Evolutionary conservation across 1,139 yeast species (phyloP), one percentile per base, ranked within the genome.

Genomic region (Diutina neorugosa): DNA sequence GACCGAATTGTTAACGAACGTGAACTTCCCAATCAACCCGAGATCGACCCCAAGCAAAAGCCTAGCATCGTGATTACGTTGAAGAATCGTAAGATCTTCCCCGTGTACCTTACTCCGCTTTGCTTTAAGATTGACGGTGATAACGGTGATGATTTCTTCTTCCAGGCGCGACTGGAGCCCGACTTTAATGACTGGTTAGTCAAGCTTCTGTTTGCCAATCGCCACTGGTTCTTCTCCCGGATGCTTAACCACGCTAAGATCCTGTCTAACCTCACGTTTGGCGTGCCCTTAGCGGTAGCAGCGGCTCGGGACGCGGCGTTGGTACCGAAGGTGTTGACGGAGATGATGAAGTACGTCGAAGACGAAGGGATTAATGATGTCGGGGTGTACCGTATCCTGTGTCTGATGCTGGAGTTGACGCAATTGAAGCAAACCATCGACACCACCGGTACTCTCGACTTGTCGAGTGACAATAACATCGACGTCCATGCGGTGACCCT

Each of bases 401-500:
- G 97, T 0, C 88, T 97, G 0, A 71, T 89, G 50, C 86, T 88
- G 51, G 88, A 89, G 53, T 82, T 93, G 57, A 81, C 78, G 56
- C 77, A 81, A 25, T 74, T 90, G 57, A 88, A 84, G 64, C 71
- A 74, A 11, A 82, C 82, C 44, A 87, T 93, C 64, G 96, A 93
- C 66, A 78, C 77, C 56, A 78, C 80, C 31, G 88, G 88, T 18
- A 78, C 77, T 9, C 61, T 74, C 47, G 69, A 71, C 53, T 82
- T 88, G 57, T 21, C 27, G 16, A 11, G 25, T 16, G 31, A 49
- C 25, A 74, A 81, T 41, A 79, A 87, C 70, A 82, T 82, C 62
- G 97, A 90, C 65, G 80, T 89, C 51, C 94, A 93, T 65, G 86
- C 96, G 0, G 80, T 90, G 52, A 91, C 98, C 1, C 95, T 96